These are phyloP conservation scores for Amanita pseudoporphyria DNA, from an alignment of 768 basidiomycete species.

Conservation along the genomic window DNA sequence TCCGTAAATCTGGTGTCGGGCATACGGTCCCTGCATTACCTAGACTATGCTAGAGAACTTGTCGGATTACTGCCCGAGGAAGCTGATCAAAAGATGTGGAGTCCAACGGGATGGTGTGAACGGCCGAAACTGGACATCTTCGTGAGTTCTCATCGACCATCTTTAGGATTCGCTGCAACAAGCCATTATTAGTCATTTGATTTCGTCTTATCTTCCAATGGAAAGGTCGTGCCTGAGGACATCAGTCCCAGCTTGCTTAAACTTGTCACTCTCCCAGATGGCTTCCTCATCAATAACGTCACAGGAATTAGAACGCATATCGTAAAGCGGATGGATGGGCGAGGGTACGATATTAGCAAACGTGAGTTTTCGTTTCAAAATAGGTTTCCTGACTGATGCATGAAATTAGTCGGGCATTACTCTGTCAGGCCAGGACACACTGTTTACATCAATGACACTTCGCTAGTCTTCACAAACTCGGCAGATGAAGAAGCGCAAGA, in stretches of 20 bases:
- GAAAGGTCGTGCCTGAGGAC: conserved; percentile 52
- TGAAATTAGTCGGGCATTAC: conserved; percentile 64
- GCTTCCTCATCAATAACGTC: conserved; percentile 69
- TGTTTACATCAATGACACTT: conserved; percentile 74
- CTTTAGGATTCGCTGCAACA: not conserved
- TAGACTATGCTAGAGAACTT: conserved; percentile 75
- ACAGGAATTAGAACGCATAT: conserved; percentile 73
- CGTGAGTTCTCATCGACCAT: conserved; percentile 33
- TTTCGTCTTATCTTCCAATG: conserved; percentile 63
- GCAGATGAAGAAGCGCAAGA: conserved; percentile 19
- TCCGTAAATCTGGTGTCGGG: conserved; percentile 48
- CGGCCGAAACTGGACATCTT: conserved; percentile 57
- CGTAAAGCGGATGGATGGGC: conserved; percentile 70
- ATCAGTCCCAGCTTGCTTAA: conserved; percentile 59
- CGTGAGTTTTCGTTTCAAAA: conserved; percentile 33
- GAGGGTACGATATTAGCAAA: conserved; percentile 80
- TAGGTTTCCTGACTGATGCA: conserved; percentile 5
- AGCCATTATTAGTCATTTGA: conserved; percentile 55
- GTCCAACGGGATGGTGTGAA: conserved; percentile 66
- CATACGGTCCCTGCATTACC: conserved; percentile 62
- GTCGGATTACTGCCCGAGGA: conserved; percentile 42
- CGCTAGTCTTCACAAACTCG: conserved; percentile 26
- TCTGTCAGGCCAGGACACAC: conserved; percentile 69
- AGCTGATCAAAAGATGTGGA: conserved; percentile 51
- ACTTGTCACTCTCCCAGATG: conserved; percentile 49